Evolutionary conservation across 345 rosid genomes (phyloP), one percentile per base, ranked within the genome.

Genomic region (Theobroma cacao): DNA sequence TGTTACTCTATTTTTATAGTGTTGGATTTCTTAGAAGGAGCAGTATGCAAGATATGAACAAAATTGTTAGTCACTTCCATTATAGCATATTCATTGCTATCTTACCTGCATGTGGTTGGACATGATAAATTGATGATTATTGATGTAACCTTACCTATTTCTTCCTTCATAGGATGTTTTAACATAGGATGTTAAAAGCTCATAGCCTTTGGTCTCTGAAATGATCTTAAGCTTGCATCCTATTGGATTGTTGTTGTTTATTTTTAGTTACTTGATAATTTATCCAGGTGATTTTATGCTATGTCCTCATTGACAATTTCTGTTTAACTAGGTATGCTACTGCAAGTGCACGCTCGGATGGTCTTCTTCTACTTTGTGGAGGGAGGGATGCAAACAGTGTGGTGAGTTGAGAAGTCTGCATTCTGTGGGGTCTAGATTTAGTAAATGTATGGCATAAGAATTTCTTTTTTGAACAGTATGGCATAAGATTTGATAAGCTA

Each of bases 301-400:
- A 65, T 31, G n/a, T 41, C 45, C 60, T 41, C 63, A 59, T 78
- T 82, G 63, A 70, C 34, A 72, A 61, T 75, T 76, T 63, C 22
- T 61, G 30, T 74, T 40, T 83, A 66, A 43, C 79, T 86, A 97
- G 99, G 99, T 97, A 97, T 82, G 98, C 99, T 62, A 96, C 99
- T 67, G 99, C 98, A 84, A 92, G 99, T 89, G 99, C 99, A 26
- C 93, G 98, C 45, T 94, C 99, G 72, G 98, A 97, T 87, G 99
- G 99, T 76, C 98, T 97, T 84, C 99, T 97, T 77, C 85, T 97
- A 79, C 99, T 97, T 75, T 97, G 98, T 87, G 99, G 99, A 43
- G 99, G 99, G 81, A 90, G 98, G 76, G 99, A 97, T 89, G 91
- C 93, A 33, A 97, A 84, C 72, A 93, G 98, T 86, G 98, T 94